These are phyloP conservation scores for Giardia muris DNA, from an alignment of 208 protist species.

Conservation along the genomic window DNA sequence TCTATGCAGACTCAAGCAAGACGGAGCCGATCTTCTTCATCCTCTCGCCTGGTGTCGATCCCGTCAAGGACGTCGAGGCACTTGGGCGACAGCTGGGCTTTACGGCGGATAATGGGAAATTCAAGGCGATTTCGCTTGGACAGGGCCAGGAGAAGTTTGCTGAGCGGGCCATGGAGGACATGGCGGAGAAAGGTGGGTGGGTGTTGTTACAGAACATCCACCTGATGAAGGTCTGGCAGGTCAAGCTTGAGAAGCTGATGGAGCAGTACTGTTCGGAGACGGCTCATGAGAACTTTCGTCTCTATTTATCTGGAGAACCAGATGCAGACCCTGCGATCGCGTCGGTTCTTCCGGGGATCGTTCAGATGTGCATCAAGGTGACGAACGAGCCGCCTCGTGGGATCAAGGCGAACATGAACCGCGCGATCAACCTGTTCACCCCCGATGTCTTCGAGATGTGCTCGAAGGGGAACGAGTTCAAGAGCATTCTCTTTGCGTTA, in stretches of 20 bases:
- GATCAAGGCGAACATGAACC: conserved; percentile 78
- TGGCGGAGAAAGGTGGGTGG: conserved; percentile 53
- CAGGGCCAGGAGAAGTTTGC: conserved; percentile 89
- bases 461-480: conserved; percentile 45
- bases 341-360: conserved; percentile 77
- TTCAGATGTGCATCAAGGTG: conserved; percentile 89
- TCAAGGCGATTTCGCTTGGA: conserved; percentile 84
- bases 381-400: conserved; percentile 89
- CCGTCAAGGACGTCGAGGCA: conserved; percentile 69
- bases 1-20: conserved; percentile 71
- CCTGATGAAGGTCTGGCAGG: conserved; percentile 79
- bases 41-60: conserved; percentile 88
- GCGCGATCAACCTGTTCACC: conserved; percentile 76
- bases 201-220: conserved; percentile 93
- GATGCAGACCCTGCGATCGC: conserved; percentile 45
- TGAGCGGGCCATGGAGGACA: conserved; percentile 64
- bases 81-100: conserved; percentile 74
- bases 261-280: conserved; percentile 63
- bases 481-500: conserved; percentile 71
- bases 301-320: conserved; percentile 84
- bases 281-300: conserved; percentile 69
- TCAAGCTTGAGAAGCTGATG: conserved; percentile 77
- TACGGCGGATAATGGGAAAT: conserved; percentile 71
- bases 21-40: conserved; percentile 93
- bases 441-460: conserved; percentile 74